These are phyloP conservation scores for Suhomyces pyralidae DNA, from an alignment of 805 yeast species.

Conservation along the genomic window DNA sequence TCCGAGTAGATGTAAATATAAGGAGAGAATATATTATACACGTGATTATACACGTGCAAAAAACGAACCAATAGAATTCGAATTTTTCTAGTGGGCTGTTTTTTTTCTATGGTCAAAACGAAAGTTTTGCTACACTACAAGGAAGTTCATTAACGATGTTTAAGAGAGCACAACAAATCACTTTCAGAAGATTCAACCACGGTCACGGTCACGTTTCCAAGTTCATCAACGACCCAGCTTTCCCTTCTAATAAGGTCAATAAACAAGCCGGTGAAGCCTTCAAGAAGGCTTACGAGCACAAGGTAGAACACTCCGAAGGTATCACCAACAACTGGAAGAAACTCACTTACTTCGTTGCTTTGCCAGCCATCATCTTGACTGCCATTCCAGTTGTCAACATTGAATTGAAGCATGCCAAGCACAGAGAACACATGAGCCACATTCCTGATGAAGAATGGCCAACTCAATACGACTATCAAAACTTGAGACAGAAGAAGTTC, in stretches of 20 bases:
- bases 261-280: conserved; percentile 71
- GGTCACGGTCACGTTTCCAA: conserved; percentile 43
- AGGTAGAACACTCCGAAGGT: conserved; percentile 73
- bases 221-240: conserved; percentile 38
- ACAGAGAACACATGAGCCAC: conserved; percentile 72
- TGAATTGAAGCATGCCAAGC: conserved; percentile 88
- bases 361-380: conserved; percentile 75
- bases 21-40: not conserved
- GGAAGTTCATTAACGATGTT: conserved; percentile 25
- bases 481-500: conserved; percentile 80
- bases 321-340: conserved; percentile 84
- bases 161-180: conserved; percentile 34
- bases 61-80: conserved; percentile 4
- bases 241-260: conserved; percentile 36
- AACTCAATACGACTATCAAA: conserved; percentile 83
- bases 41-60: not conserved
- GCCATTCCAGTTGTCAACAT: conserved; percentile 77
- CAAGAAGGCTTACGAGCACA: conserved; percentile 56
- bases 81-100: conserved; percentile 3
- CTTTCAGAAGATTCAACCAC: conserved; percentile 40
- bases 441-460: conserved; percentile 93
- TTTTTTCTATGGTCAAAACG: not conserved
- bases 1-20: not conserved
- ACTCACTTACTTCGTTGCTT: conserved; percentile 72
- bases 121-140: conserved; percentile 1